Base-by-base conservation (phyloP, 805 yeast species). In the Peterozyma toletana region DNA sequence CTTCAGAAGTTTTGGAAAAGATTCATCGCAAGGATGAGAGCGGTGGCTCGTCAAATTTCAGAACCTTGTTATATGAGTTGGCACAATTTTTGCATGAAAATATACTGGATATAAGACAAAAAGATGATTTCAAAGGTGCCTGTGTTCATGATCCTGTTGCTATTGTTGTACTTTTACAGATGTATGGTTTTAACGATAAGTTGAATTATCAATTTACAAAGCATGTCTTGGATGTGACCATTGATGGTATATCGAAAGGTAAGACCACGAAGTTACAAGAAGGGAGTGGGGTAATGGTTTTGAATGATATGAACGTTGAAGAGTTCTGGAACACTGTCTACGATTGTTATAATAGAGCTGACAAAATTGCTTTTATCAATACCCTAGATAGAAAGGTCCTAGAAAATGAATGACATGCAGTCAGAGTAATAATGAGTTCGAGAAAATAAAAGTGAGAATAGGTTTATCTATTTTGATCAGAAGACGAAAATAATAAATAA, bases 111-210 rank as follows among this genome's bases (percentile, higher is more conserved):
- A 55, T 62, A 62, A 35, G 60, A 62, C 21, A 54, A 58, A 36
- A 70, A 67, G 49, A 71, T 68, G 66, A 75, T 57, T 46, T 50
- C 17, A 48, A 58, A 5, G 91, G 93, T 0, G 89, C 93, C 3
- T 87, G 89, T 1, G 70, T 86, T 1, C 95, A 87, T 59, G 96
- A 86, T 58, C 91, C 93, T 1, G 64, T 85, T 40, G 86, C 95
- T 1, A 65, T 84, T 9, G 77, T 75, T 41, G 78, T 78, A 0
- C 53, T 86, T 33, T 57, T 86, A 40, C 74, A 76, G 17, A 56
- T 77, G 40, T 58, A 66, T 40, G 55, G 56, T 9, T 47, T 43
- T 5, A 38, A 44, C 13, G 52, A 53, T 14, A 16, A 37, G 6
- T 37, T 63, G 9, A 49, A 50, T 3, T 53, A 48, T 37, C 44